A percentile compares a stretch with the other conserved stretches of the same genome.
Evolutionary conservation across 805 yeast genomes (phyloP).

Genomic region (Starmerella potacharoeniae): DNA sequence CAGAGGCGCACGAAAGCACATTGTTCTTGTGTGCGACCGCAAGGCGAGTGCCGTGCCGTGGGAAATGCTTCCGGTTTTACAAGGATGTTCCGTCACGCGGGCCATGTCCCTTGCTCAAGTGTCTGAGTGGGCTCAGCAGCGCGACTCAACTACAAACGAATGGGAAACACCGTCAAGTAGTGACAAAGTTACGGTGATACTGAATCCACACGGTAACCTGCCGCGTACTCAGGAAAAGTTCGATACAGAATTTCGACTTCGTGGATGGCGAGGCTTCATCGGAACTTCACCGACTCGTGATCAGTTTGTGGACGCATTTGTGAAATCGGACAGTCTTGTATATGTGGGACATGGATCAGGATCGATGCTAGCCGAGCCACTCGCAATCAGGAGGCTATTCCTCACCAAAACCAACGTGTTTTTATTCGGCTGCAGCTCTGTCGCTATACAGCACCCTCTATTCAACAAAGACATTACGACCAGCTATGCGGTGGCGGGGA

Average conservation of each 20-base stretch:
- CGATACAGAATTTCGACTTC: slow-evolving; percentile 32
- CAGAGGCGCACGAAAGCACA: slow-evolving; percentile 33
- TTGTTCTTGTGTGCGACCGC: slow-evolving; percentile 59
- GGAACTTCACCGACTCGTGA: slow-evolving; percentile 50
- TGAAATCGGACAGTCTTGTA: slow-evolving; percentile 41
- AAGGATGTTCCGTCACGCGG: slow-evolving; percentile 12
- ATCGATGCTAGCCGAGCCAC: slow-evolving; percentile 60
- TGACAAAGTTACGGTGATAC: slow-evolving; percentile 39
- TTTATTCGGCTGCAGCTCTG: slow-evolving; percentile 87
- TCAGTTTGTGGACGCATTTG: slow-evolving; percentile 37
- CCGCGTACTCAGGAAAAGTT: slow-evolving; percentile 52
- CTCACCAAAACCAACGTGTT: slow-evolving; percentile 32
- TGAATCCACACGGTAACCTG: slow-evolving; percentile 79
- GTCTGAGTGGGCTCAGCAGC: slow-evolving; percentile 4
- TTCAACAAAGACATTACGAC: slow-evolving; percentile 59
- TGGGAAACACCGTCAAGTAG: not conserved
- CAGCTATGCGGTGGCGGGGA: slow-evolving; percentile 67
- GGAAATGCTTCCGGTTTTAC: slow-evolving; percentile 54
- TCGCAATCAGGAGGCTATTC: slow-evolving; percentile 39
- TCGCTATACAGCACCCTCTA: slow-evolving; percentile 45
- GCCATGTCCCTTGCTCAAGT: slow-evolving; percentile 33
- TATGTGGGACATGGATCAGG: slow-evolving; percentile 97
- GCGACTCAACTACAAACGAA: not conserved
- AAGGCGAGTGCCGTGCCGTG: slow-evolving; percentile 69
- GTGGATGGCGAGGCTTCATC: slow-evolving; percentile 43